Evolutionary conservation across 495 filamentous ascomycete genomes (phyloP).

Genomic region (Penicillium ucsense): DNA sequence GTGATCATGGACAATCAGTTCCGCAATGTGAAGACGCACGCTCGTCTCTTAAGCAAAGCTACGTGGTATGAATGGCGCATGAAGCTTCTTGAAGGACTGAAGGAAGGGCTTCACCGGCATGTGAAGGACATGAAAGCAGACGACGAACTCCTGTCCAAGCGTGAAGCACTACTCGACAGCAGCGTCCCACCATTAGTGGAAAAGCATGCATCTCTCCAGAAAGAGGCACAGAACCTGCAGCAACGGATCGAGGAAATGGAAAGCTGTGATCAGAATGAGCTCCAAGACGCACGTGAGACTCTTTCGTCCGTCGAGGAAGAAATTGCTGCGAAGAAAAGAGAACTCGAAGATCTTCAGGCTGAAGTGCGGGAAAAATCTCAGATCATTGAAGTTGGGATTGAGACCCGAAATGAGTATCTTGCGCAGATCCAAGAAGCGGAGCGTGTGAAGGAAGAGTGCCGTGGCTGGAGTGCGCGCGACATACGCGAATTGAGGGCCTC

Average conservation of each 20-base stretch:
- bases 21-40: conserved; percentile 89
- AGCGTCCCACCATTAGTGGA: conserved; percentile 54
- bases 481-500: conserved; percentile 63
- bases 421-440: conserved; percentile 78
- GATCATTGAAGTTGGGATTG: conserved; percentile 46
- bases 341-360: conserved; percentile 53
- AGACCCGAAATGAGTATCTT: conserved; percentile 56
- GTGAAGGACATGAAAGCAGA: conserved; percentile 68
- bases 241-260: conserved; percentile 64
- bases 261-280: conserved; percentile 67
- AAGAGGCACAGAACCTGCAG: conserved; percentile 55
- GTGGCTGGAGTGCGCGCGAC: conserved; percentile 78
- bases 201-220: conserved; percentile 49
- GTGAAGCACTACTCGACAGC: conserved; percentile 54
- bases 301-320: conserved; percentile 55
- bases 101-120: conserved; percentile 65
- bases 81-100: conserved; percentile 76
- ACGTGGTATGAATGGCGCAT: conserved; percentile 98
- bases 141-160: conserved; percentile 53
- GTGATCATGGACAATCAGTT: conserved; percentile 91
- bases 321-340: conserved; percentile 54
- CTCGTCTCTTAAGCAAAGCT: conserved; percentile 77
- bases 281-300: conserved; percentile 55
- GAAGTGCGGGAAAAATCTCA: conserved; percentile 55
- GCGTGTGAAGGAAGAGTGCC: conserved; percentile 71